A percentile compares a stretch with the other conserved stretches of the same genome.
Evolutionary conservation across 495 filamentous ascomycete species (phyloP).

Genomic region (Daldinia grandis): DNA sequence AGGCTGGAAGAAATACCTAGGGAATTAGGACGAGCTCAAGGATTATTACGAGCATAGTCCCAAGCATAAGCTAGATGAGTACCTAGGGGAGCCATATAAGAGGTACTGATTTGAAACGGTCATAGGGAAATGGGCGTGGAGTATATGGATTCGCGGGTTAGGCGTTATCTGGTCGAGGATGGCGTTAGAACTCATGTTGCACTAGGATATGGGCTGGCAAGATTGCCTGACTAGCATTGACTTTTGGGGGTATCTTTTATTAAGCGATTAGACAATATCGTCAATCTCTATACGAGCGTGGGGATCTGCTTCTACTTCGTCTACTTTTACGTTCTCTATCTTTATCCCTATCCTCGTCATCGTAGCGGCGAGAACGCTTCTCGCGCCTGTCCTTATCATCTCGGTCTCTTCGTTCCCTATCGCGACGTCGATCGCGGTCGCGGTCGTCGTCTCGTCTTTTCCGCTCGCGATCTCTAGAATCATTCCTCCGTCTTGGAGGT

Average conservation of each 20-base stretch:
- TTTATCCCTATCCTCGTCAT: constrained; percentile 40
- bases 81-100: not conserved
- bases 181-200: constrained; percentile 29
- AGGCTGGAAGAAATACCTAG: constrained; percentile 85
- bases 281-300: constrained; percentile 41
- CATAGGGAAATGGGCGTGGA: constrained; percentile 29
- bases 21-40: constrained; percentile 45
- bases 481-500: constrained; percentile 41
- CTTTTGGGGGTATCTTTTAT: constrained; percentile 38
- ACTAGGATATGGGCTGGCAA: constrained; percentile 29
- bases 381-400: constrained; percentile 41
- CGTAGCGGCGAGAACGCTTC: constrained; percentile 32
- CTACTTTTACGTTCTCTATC: constrained; percentile 30
- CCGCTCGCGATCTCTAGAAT: constrained; percentile 45
- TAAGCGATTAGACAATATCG: constrained; percentile 32
- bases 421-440: constrained; percentile 41
- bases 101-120: constrained; percentile 17
- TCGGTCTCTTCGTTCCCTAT: constrained; percentile 39
- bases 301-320: constrained; percentile 45
- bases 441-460: constrained; percentile 39
- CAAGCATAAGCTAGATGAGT: not conserved
- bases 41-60: constrained; percentile 44
- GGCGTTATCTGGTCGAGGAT: constrained; percentile 23
- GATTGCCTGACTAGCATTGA: constrained; percentile 31
- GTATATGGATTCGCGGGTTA: constrained; percentile 26